Evolutionary conservation across 2,329 filamentous ascomycete species (phyloP), one percentile per base, ranked within the genome.

Genomic region (Teratosphaeria pseudoeucalypti): DNA sequence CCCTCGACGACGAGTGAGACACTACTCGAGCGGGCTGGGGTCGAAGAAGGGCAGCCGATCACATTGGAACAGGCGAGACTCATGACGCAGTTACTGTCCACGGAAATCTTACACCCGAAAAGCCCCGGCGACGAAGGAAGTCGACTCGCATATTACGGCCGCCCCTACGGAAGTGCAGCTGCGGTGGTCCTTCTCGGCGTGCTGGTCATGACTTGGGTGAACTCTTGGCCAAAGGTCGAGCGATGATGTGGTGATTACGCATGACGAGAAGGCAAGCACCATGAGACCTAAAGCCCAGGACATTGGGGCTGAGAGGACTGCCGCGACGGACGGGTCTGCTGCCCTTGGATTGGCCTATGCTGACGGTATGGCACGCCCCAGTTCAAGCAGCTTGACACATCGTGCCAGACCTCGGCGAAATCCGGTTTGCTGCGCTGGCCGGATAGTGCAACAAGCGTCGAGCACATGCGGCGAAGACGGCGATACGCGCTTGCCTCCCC

Each of bases 221-320:
- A 71, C 61, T 72, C 74, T 54, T 78, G 76, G 69, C 74, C 75
- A 37, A 77, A 76, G 61, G 70, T 73, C 16, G 76, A 78, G 59
- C 71, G 76, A 63, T 78, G 75, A 55, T 19, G 7, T 10, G 11
- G 43, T 23, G 23, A 23, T 6, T 16, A 43, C 11, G 11, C 37
- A 43, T 6, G 11, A 23, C 23, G 19, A 49, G 1, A 7, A 23
- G n/a, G 5, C 16, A 23, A 23, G 43, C 43, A 23, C 19, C 6
- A 10, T 16, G 12, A 2, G 37, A 12, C 12, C 6, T n/a, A 43
- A 43, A 14, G 37, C 37, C 6, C 11, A 12, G 16, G 37, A 39
- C 37, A 14, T 39, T 12, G 37, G 12, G 11, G 12, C 37, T 11
- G 12, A 29, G 27, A 29, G 27, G 37, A 39, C 10, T 1, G 16